A percentile compares a stretch with the other conserved stretches of the same genome.
Evolutionary conservation across 2,329 filamentous ascomycete genomes (phyloP).

Genomic region (Colletotrichum lini): DNA sequence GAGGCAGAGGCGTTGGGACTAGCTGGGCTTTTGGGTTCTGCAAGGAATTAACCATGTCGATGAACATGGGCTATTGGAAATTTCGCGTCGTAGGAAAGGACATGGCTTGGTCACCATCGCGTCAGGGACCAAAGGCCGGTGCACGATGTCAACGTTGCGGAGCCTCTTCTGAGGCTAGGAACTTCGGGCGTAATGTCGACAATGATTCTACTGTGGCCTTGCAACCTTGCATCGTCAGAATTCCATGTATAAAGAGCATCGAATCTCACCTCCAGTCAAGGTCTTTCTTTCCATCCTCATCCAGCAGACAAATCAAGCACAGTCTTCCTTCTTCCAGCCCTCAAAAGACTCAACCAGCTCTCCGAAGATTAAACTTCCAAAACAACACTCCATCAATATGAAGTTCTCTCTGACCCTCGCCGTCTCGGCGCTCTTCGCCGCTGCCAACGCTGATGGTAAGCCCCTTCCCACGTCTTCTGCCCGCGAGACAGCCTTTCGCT

Average conservation of each 20-base stretch:
- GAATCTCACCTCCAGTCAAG: neutral
- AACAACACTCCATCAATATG: slow-evolving; percentile 23
- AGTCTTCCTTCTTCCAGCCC: slow-evolving; percentile 15
- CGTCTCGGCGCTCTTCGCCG: slow-evolving; percentile 39
- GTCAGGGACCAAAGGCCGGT: neutral
- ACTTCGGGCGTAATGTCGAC: neutral
- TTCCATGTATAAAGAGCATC: slow-evolving; percentile 24
- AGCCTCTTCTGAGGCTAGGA: slow-evolving; percentile 5
- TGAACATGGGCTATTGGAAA: neutral
- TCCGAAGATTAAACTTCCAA: slow-evolving; percentile 1
- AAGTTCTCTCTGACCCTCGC: slow-evolving; percentile 40
- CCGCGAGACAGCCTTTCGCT: neutral
- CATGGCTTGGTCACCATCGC: neutral
- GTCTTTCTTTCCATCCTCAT: slow-evolving; percentile 25
- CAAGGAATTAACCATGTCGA: too few species aligned
- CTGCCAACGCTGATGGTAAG: slow-evolving; percentile 32
- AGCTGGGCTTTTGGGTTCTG: neutral
- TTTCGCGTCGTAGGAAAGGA: neutral
- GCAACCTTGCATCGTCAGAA: neutral
- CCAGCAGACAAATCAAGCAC: slow-evolving; percentile 33
- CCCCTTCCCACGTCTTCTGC: neutral
- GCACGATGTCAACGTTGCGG: slow-evolving; percentile 7
- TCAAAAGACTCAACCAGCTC: slow-evolving; percentile 21
- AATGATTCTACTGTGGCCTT: neutral
- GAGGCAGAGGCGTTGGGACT: neutral